Conservation (phyloP, 345 rosid species). For the Populus alba region DNA sequence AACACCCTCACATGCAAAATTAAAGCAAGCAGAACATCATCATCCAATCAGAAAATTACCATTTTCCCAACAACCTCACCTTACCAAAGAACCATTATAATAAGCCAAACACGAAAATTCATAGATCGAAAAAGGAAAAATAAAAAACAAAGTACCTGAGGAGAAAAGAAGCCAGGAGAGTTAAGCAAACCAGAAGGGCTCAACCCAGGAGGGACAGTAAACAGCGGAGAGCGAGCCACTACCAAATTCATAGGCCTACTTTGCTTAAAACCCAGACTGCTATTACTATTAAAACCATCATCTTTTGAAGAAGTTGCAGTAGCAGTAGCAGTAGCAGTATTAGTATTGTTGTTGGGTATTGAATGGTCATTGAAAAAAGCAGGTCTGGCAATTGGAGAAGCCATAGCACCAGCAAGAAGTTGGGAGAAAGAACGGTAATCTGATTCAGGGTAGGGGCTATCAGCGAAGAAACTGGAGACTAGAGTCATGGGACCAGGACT, state of each 20-base stretch:
- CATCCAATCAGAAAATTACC: not conserved
- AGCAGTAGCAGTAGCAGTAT: not conserved
- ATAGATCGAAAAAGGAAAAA: not conserved
- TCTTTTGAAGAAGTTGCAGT: slow-evolving; percentile 10
- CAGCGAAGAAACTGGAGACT: slow-evolving; percentile 77
- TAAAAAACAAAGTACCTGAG: slow-evolving; percentile 49
- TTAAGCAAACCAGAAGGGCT: slow-evolving; percentile 89
- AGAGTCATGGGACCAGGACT: slow-evolving; percentile 96
- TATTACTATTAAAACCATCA: slow-evolving; percentile 34
- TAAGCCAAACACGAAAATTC: slow-evolving; percentile 6
- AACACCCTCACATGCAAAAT: not conserved
- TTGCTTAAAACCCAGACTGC: slow-evolving; percentile 47
- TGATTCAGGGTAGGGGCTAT: slow-evolving; percentile 41
- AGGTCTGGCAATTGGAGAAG: slow-evolving; percentile 51
- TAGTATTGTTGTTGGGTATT: not conserved
- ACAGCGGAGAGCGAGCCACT: slow-evolving; percentile 51
- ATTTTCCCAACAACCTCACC: not conserved
- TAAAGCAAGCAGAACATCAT: not conserved
- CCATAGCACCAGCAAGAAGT: slow-evolving; percentile 87
- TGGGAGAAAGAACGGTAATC: slow-evolving; percentile 75
- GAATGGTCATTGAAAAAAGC: slow-evolving; percentile 17
- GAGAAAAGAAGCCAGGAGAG: slow-evolving; percentile 69
- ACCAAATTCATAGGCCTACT: slow-evolving; percentile 46
- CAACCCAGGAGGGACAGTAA: slow-evolving; percentile 80
- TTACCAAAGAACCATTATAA: not conserved